Conservation (phyloP, 2,329 filamentous ascomycete species). For the Fusarium citri region DNA sequence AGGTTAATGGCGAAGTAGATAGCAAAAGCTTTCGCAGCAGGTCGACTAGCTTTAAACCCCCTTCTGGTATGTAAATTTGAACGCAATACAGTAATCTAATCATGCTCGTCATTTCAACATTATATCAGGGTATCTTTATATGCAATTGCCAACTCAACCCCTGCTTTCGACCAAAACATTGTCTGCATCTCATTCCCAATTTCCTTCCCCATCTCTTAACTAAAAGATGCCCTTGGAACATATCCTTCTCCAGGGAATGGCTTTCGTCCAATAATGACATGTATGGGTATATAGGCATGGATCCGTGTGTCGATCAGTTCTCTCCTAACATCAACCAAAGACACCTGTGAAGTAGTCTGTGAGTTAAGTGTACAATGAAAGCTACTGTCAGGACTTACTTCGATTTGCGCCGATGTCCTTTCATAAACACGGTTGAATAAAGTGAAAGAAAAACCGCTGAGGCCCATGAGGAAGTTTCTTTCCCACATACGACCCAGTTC, state of each 20-base stretch:
- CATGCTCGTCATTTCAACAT: slow-evolving; percentile 42
- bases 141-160: slow-evolving; percentile 25
- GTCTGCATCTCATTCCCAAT: not conserved
- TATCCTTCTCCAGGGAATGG: slow-evolving; percentile 53
- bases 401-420: slow-evolving; percentile 59
- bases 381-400: slow-evolving; percentile 52
- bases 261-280: slow-evolving; percentile 64
- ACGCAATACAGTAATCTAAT: slow-evolving; percentile 35
- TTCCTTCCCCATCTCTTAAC: slow-evolving; percentile 5
- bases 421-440: slow-evolving; percentile 57
- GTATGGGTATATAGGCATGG: slow-evolving; percentile 62
- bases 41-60: not conserved
- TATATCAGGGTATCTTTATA: slow-evolving; percentile 43
- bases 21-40: not conserved
- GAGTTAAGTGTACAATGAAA: slow-evolving; percentile 5
- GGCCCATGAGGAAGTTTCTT: slow-evolving; percentile 55
- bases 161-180: slow-evolving; percentile 10
- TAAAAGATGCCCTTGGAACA: slow-evolving; percentile 14
- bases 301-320: slow-evolving; percentile 59
- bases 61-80: slow-evolving; percentile 2
- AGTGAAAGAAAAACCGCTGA: slow-evolving; percentile 59
- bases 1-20: not conserved
- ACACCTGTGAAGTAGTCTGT: slow-evolving; percentile 52
- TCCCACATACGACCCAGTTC: slow-evolving; percentile 60
- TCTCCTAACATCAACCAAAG: slow-evolving; percentile 61